Conservation (phyloP, 106 monocot species). For the Allium fistulosum region DNA sequence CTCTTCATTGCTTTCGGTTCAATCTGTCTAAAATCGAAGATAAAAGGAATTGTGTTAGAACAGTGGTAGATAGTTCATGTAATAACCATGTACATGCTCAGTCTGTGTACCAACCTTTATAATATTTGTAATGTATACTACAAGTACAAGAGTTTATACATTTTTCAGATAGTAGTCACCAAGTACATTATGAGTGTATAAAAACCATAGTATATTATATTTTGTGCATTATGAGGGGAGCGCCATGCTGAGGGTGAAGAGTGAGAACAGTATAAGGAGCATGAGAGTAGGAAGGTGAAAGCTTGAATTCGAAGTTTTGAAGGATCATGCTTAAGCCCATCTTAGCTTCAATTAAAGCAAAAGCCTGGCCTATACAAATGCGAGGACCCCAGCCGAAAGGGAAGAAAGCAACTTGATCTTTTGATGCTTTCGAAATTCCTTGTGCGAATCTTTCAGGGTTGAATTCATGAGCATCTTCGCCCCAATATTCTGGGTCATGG, state of each 20-base stretch:
- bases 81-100: background rate
- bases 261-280: slow-evolving; percentile 33
- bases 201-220: background rate
- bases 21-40: background rate
- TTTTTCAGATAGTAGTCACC: too few relatives aligned
- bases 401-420: slow-evolving; percentile 27
- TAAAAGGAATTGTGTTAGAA: background rate
- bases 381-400: slow-evolving; percentile 60
- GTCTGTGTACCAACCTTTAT: background rate
- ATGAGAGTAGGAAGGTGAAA: slow-evolving; percentile 49
- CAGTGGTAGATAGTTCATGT: background rate
- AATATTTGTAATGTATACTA: too few relatives aligned
- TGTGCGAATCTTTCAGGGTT: slow-evolving; percentile 19
- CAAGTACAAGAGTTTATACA: too few relatives aligned
- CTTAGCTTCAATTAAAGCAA: slow-evolving; percentile 69
- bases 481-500: slow-evolving; percentile 12
- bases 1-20: slow-evolving; percentile 26
- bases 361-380: slow-evolving; percentile 66
- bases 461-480: slow-evolving; percentile 24
- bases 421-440: slow-evolving; percentile 39
- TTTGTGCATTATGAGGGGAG: slow-evolving; percentile 1
- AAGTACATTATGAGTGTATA: too few relatives aligned
- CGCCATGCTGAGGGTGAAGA: slow-evolving; percentile 41
- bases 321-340: slow-evolving; percentile 45
- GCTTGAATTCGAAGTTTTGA: slow-evolving; percentile 39